phyloP scores from a whole-genome alignment of 108 stramenopile species.

The Asterionellopsis glacialis region DNA sequence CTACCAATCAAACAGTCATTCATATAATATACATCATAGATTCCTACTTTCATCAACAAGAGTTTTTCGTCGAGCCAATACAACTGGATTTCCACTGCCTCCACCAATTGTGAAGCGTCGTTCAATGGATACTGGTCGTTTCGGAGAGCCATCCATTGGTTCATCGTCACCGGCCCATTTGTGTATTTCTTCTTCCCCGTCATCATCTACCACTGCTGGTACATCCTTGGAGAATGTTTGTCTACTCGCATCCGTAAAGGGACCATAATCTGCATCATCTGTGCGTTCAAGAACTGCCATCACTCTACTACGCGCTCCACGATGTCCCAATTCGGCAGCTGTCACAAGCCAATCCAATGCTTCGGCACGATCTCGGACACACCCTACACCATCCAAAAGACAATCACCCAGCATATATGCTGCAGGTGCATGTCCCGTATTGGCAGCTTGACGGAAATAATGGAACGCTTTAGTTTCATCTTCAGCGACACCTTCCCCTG shows the following conservation, averaged over 20 bases:
- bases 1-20: too few species aligned
- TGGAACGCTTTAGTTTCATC: slow-evolving; percentile 36
- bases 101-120: slow-evolving; percentile 34
- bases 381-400: slow-evolving; percentile 51
- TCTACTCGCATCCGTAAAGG: slow-evolving; percentile 35
- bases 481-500: slow-evolving; percentile 43
- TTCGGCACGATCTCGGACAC: slow-evolving; percentile 28
- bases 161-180: too few species aligned
- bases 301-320: slow-evolving; percentile 49
- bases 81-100: slow-evolving; percentile 30
- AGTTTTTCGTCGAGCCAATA: slow-evolving; percentile 35
- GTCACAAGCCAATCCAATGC: slow-evolving; percentile 55
- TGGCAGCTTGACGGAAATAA: slow-evolving; percentile 38
- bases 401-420: slow-evolving; percentile 67
- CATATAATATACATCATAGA: background rate
- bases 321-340: slow-evolving; percentile 58
- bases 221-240: slow-evolving; percentile 21
- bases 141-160: slow-evolving; percentile 4
- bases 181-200: slow-evolving; percentile 14
- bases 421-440: slow-evolving; percentile 50
- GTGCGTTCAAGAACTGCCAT: slow-evolving; percentile 45
- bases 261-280: slow-evolving; percentile 32
- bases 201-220: background rate
- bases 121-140: slow-evolving; percentile 14
- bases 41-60: slow-evolving; percentile 41